phyloP scores from a whole-genome alignment of 208 protist genomes.

The Naegleria lovaniensis region DNA sequence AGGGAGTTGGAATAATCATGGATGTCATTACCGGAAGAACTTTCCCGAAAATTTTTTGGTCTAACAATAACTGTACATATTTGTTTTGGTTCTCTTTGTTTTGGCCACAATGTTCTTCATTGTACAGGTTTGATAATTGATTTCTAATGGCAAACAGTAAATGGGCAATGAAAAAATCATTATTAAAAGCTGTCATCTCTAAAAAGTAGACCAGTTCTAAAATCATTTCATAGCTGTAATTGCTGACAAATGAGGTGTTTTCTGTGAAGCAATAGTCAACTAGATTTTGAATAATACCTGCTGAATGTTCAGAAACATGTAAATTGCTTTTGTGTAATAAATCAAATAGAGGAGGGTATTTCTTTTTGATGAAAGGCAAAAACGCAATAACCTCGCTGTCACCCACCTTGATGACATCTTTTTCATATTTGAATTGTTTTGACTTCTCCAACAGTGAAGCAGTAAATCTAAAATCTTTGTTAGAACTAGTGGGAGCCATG shows the following conservation, averaged over 20 bases:
- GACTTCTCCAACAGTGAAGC: background rate
- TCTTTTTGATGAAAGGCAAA: background rate
- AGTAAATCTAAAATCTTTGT: background rate
- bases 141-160: background rate
- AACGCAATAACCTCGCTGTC: background rate
- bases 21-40: too few species aligned
- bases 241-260: background rate
- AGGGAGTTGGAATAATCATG: too few species aligned
- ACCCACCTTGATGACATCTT: background rate
- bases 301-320: background rate
- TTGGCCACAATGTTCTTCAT: too few species aligned
- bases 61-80: too few species aligned
- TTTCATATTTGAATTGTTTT: background rate
- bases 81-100: too few species aligned
- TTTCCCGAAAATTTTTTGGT: too few species aligned
- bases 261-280: background rate
- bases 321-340: background rate
- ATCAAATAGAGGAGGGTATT: background rate
- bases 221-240: background rate
- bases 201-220: background rate
- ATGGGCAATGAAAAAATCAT: background rate
- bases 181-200: background rate
- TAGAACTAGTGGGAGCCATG: too few species aligned
- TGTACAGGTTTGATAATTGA: too few species aligned
- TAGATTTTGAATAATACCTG: background rate